Evolutionary conservation across 108 stramenopile species (phyloP).

Genomic region (Schizochytrium sp.): DNA sequence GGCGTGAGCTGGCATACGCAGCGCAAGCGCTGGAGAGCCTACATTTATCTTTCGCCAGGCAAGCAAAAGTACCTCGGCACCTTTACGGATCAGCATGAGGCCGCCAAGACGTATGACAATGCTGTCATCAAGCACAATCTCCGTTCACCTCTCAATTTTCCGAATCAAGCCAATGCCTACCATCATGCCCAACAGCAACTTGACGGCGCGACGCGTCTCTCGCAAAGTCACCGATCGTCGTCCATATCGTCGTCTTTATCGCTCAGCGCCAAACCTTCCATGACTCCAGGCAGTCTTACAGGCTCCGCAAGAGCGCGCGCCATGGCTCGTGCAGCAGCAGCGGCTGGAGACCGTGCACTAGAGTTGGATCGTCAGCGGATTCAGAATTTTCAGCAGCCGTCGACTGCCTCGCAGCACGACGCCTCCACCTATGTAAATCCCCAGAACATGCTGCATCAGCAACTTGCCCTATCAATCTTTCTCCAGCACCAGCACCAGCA

Average conservation of each 20-base stretch:
- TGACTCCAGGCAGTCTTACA: too few relatives aligned
- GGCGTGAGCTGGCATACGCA: conserved; percentile 6
- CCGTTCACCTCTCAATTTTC: not conserved
- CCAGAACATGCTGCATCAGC: too few relatives aligned
- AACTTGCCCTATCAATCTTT: too few relatives aligned
- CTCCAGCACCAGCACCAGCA: not conserved
- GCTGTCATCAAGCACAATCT: not conserved
- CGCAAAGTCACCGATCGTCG: too few relatives aligned
- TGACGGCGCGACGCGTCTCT: too few relatives aligned
- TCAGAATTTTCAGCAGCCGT: not conserved
- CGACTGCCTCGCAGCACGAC: not conserved
- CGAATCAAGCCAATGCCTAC: not conserved
- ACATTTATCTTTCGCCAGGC: not conserved
- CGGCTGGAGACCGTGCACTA: not conserved
- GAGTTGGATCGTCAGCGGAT: not conserved
- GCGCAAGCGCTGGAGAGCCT: conserved; percentile 16
- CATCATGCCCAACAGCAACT: not conserved
- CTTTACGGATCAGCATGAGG: not conserved
- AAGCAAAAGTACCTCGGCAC: conserved; percentile 17
- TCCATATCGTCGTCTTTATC: too few relatives aligned
- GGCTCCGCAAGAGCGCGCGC: not conserved
- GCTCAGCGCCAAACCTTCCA: too few relatives aligned
- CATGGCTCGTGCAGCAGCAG: not conserved
- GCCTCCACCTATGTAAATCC: too few relatives aligned
- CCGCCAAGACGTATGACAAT: not conserved